Percentiles rank a stretch among this genome's conserved stretches.
Evolutionary conservation across 495 filamentous ascomycete genomes (phyloP).

Genomic region (Neurospora sublineolata): DNA sequence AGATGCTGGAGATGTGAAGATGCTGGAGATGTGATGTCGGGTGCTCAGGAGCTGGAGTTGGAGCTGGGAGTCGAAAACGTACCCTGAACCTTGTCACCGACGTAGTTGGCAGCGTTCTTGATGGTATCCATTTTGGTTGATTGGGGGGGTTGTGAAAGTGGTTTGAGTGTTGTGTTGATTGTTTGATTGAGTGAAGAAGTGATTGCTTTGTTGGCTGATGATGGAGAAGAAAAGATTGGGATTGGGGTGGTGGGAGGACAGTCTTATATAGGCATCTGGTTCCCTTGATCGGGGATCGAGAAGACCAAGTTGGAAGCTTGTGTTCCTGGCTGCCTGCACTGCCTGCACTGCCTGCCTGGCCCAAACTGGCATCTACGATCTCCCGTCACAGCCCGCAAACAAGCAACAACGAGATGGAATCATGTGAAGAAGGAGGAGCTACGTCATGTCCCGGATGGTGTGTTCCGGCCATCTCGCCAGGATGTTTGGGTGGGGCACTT

Average conservation of each 20-base stretch:
- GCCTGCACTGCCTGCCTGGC: neutral
- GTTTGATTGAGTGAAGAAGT: constrained; percentile 6
- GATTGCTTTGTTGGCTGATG: constrained; percentile 22
- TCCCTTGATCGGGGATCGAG: neutral
- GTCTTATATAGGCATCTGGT: constrained; percentile 17
- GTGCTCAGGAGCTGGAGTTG: neutral
- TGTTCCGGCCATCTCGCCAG: neutral
- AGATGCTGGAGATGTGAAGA: neutral
- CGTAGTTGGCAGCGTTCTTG: constrained; percentile 50
- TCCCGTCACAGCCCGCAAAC: neutral
- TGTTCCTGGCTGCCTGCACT: constrained; percentile 1
- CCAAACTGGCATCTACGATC: neutral
- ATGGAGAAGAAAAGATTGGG: constrained; percentile 13
- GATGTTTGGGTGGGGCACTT: neutral
- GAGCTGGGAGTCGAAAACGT: neutral
- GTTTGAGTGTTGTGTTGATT: constrained; percentile 16
- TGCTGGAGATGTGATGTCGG: constrained; percentile 4
- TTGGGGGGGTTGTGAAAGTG: neutral
- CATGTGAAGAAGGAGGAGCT: constrained; percentile 4
- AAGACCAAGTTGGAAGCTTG: constrained; percentile 13
- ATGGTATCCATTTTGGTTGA: constrained; percentile 44
- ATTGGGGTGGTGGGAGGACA: constrained; percentile 5
- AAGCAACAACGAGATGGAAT: neutral
- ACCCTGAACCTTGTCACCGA: constrained; percentile 47
- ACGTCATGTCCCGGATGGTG: neutral